Conservation (phyloP, 192 early-diverging fungal genomes). For the Backusella mclennaniae region DNA sequence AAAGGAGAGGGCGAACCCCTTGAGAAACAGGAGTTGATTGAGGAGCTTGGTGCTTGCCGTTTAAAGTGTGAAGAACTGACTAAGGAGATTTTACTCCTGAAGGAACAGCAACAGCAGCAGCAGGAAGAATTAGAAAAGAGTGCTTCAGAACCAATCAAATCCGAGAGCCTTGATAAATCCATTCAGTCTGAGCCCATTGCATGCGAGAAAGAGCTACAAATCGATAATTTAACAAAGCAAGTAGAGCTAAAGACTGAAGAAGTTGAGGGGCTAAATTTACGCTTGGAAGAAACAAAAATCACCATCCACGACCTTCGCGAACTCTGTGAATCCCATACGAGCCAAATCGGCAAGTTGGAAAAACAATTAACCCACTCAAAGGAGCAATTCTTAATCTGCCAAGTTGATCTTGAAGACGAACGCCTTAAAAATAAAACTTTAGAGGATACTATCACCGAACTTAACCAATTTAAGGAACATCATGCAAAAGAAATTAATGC, state of each 20-base stretch:
- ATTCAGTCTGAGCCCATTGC: neutral
- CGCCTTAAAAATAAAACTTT: neutral
- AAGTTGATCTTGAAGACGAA: neutral
- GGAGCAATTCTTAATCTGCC: neutral
- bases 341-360: neutral
- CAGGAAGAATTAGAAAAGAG: neutral
- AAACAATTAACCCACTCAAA: neutral
- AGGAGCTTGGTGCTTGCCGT: neutral
- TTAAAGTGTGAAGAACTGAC: neutral
- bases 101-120: neutral
- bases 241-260: neutral
- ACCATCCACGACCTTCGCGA: neutral
- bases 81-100: conserved; percentile 6
- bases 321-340: neutral
- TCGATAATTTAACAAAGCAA: neutral
- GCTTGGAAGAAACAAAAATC: neutral
- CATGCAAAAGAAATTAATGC: neutral
- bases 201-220: neutral
- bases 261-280: neutral
- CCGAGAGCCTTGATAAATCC: neutral
- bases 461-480: neutral
- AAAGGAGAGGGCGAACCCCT: neutral
- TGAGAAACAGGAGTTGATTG: neutral
- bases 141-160: neutral
- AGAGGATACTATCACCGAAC: neutral